Conservation (phyloP, 345 rosid genomes). For the Salix koriyanagi region DNA sequence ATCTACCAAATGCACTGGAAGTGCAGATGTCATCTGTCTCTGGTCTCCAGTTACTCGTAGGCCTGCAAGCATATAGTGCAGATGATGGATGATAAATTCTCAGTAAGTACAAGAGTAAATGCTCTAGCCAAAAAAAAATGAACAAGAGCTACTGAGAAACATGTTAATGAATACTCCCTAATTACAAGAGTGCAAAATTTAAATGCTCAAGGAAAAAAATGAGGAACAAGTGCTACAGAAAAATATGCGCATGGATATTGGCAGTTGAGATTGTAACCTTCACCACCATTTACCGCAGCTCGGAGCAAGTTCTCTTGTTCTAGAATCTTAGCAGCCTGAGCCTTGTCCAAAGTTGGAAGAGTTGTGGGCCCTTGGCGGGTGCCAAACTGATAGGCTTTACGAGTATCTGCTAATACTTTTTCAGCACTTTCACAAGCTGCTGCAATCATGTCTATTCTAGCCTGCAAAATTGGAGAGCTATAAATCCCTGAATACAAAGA, state of each 20-base stretch:
- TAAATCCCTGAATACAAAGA: constrained; percentile 2
- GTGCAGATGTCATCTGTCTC: constrained; percentile 69
- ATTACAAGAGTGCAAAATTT: constrained; percentile 3
- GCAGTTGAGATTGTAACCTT: constrained; percentile 41
- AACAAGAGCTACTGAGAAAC: not conserved
- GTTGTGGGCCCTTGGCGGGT: constrained; percentile 75
- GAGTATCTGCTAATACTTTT: constrained; percentile 75
- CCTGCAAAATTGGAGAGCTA: constrained; percentile 38
- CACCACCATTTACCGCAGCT: constrained; percentile 71
- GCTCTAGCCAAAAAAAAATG: not conserved
- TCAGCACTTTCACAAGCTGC: constrained; percentile 95
- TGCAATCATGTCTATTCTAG: constrained; percentile 78
- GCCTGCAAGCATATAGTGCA: constrained; percentile 41
- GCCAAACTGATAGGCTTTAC: constrained; percentile 80
- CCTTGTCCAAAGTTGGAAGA: constrained; percentile 80
- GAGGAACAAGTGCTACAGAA: not conserved
- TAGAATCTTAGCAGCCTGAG: constrained; percentile 80
- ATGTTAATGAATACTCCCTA: not conserved
- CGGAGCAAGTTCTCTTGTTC: constrained; percentile 79
- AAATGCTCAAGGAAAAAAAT: not conserved
- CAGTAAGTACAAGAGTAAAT: constrained; percentile 3
- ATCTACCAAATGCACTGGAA: constrained; percentile 81
- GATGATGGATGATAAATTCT: not conserved
- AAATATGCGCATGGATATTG: not conserved
- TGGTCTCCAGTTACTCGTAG: constrained; percentile 72